Conservation (phyloP, 805 yeast genomes). For the Saturnispora bothae region DNA sequence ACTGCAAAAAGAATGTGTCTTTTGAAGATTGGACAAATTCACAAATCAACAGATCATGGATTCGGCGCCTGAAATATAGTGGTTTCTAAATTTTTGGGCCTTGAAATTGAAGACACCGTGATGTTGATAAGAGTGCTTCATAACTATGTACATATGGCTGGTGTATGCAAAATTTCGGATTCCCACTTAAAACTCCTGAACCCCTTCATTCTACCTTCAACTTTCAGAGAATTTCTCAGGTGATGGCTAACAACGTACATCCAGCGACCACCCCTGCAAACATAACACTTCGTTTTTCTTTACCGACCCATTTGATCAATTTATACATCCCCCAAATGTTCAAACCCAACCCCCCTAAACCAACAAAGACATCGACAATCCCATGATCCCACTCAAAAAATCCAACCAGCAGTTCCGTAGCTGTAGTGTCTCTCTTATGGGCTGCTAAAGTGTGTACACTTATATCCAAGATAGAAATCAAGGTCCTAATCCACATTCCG, state of each 20-base stretch:
- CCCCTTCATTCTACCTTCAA: too few species aligned
- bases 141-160: too few species aligned
- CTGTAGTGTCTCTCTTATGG: constrained; percentile 5
- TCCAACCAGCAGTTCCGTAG: neutral
- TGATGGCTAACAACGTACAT: constrained; percentile 4
- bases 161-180: too few species aligned
- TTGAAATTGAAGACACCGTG: too few species aligned
- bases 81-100: too few species aligned
- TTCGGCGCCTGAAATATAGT: too few species aligned
- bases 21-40: too few species aligned
- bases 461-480: constrained; percentile 1
- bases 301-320: constrained; percentile 1
- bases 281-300: neutral
- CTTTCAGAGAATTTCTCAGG: neutral
- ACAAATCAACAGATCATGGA: too few species aligned
- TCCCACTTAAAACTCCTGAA: too few species aligned
- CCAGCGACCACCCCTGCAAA: neutral
- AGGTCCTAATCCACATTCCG: constrained; percentile 4
- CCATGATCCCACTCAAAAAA: constrained; percentile 1
- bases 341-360: neutral
- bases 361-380: constrained; percentile 2
- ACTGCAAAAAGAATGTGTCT: too few species aligned
- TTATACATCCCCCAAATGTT: neutral
- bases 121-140: too few species aligned
- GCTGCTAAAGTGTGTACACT: neutral